These are phyloP conservation scores for Urtica urens DNA, from an alignment of 306 rosid species.

Conservation along the genomic window DNA sequence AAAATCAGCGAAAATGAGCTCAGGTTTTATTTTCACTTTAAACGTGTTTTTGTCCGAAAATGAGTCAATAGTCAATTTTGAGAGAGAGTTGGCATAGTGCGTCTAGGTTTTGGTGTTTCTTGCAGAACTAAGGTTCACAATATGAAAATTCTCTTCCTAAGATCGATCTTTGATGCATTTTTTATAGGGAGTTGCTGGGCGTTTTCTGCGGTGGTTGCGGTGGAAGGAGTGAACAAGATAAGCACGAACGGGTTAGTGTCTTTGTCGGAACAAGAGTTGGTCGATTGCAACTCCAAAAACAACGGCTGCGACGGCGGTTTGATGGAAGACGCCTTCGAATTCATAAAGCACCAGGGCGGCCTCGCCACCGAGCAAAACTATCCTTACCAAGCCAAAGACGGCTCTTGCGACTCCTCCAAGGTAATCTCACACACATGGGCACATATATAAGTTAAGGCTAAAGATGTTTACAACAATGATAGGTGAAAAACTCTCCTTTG, in stretches of 20 bases:
- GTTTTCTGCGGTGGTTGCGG: conserved; percentile 35
- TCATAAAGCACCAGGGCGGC: conserved; percentile 24
- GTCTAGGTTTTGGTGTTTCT: too few species aligned
- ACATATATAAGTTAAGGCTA: too few species aligned
- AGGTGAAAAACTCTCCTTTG: conserved; percentile 20
- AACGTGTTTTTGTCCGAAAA: too few species aligned
- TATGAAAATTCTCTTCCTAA: not conserved
- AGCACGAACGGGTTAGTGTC: conserved; percentile 22
- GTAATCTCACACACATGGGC: too few species aligned
- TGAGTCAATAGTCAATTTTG: too few species aligned
- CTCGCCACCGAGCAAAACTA: conserved; percentile 32
- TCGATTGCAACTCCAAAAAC: conserved; percentile 28
- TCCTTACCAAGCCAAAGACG: conserved; percentile 28
- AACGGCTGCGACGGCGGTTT: conserved; percentile 38
- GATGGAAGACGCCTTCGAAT: conserved; percentile 31
- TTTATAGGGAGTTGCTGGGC: conserved; percentile 45
- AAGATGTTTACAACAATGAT: too few species aligned
- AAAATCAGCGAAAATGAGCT: too few species aligned
- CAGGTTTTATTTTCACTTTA: too few species aligned
- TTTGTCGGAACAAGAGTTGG: conserved; percentile 41
- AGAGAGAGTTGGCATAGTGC: too few species aligned
- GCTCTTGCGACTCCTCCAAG: conserved; percentile 24
- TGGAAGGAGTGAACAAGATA: conserved; percentile 36
- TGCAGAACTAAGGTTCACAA: too few species aligned
- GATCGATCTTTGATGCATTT: not conserved